A percentile compares a stretch with the other conserved stretches of the same genome.
These are phyloP conservation scores for Acanthochlamys bracteata DNA, from an alignment of 106 monocot species.

Conservation along the genomic window DNA sequence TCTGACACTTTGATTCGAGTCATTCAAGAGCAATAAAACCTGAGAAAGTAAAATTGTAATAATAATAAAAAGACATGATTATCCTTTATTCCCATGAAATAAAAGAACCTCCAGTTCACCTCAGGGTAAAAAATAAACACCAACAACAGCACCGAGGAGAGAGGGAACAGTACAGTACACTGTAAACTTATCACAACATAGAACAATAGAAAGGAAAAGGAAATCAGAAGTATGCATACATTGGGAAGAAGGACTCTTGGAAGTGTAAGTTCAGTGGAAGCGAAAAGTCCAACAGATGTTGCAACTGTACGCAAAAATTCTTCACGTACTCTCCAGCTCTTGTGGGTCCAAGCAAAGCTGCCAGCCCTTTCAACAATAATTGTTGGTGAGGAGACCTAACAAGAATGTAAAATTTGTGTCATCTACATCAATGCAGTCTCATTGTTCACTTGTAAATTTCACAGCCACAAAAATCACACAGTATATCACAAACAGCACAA, in stretches of 20 bases:
- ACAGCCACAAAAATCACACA: neutral
- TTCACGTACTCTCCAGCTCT: constrained; percentile 96
- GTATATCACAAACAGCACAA: too few species aligned
- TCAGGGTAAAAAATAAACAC: too few species aligned
- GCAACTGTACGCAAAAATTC: constrained; percentile 87
- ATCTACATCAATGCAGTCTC: neutral
- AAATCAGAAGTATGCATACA: constrained; percentile 34
- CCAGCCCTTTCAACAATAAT: constrained; percentile 99
- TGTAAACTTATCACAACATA: too few species aligned
- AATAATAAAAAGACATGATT: neutral
- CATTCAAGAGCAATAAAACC: constrained; percentile 86
- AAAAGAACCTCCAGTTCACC: too few species aligned
- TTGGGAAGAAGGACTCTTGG: constrained; percentile 80
- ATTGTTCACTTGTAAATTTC: neutral
- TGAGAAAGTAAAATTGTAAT: constrained; percentile 9
- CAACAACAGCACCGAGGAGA: too few species aligned
- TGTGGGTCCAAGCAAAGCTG: constrained; percentile 88
- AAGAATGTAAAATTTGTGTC: neutral
- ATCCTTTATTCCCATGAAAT: neutral
- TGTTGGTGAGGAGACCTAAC: constrained; percentile 93
- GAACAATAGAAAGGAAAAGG: too few species aligned
- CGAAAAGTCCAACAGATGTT: constrained; percentile 84
- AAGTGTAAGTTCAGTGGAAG: constrained; percentile 85
- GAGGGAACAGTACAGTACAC: too few species aligned
- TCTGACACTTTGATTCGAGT: constrained; percentile 81